Evolutionary conservation across 192 early-diverging fungal species (phyloP), one percentile per base, ranked within the genome.

Genomic region (Umbelopsis sp.): DNA sequence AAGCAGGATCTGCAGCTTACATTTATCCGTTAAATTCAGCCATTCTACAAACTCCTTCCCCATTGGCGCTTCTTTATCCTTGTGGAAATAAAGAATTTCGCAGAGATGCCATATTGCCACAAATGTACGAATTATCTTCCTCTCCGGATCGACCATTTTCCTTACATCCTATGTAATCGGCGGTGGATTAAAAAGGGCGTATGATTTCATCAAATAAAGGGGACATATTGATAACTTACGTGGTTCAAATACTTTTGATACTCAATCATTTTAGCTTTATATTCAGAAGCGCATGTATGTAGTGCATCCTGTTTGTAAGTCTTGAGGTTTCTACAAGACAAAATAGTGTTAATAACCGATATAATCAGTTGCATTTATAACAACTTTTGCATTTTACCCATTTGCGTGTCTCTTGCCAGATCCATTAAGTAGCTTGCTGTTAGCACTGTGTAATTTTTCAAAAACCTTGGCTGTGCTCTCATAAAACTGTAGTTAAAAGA

Each of bases 61-160:
- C 20, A 62, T 34, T n/a, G 56, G 56, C 7, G 56, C 56, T 62
- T 62, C 26, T 26, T 62, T 62, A 17, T 62, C 29, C 16, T 62
- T 62, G 26, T 26, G 24, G 56, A 62, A 62, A 34, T 29, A 62
- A 12, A 62, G 31, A 34, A 62, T 34, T 32, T 62, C 56, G 14
- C 56, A 62, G 29, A 62, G 56, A 32, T 62, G 56, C 29, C 31
- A 62, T 32, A 62, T 36, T 8, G 31, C 56, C 26, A 62, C 20
- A n/a, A 62, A 62, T 2, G 56, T 34, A 8, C 31, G 26, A 29
- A 62, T 34, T 3, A 31, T 62, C n/a, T 62, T 62, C 8, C 56
- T 26, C 31, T 62, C 56, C 26, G 31, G 25, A 62, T 62, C 56
- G 7, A 26, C 31, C 26, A 34, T 31, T 20, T 62, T 62, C 34